These are phyloP conservation scores for Linnemannia elongata DNA, from an alignment of 192 early-diverging fungal species.

Conservation along the genomic window DNA sequence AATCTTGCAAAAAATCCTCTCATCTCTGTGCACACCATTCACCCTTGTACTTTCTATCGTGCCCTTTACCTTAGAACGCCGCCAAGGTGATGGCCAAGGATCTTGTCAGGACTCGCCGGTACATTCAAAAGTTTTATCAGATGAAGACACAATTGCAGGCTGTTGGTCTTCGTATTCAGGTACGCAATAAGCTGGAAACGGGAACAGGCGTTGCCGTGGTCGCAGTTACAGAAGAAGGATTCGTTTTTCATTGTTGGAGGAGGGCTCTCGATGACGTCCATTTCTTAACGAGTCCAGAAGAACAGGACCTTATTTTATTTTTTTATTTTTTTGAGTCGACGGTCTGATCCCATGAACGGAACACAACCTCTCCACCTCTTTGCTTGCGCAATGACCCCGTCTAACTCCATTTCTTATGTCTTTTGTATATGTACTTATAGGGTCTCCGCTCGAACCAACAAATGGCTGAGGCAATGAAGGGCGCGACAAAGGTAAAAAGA, in stretches of 20 bases:
- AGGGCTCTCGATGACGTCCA: slow-evolving; percentile 10
- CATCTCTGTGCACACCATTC: neutral
- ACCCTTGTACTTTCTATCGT: slow-evolving; percentile 18
- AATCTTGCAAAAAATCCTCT: neutral
- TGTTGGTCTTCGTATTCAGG: slow-evolving; percentile 89
- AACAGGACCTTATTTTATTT: neutral
- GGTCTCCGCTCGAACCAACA: slow-evolving; percentile 94
- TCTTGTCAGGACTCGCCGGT: slow-evolving; percentile 92
- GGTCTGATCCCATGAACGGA: neutral
- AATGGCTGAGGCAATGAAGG: slow-evolving; percentile 96
- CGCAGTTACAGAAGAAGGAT: neutral
- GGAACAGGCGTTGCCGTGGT: neutral
- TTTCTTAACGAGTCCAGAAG: neutral
- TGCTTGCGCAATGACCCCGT: neutral
- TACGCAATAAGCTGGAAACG: slow-evolving; percentile 36
- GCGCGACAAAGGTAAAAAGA: slow-evolving; percentile 84
- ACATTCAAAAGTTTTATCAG: slow-evolving; percentile 96
- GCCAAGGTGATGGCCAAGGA: slow-evolving; percentile 99
- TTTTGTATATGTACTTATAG: slow-evolving; percentile 58
- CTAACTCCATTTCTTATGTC: neutral
- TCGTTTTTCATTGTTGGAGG: neutral
- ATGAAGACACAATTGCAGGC: slow-evolving; percentile 97
- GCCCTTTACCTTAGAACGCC: slow-evolving; percentile 66
- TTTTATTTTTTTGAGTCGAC: neutral
- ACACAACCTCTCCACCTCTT: neutral